Conservation (phyloP, 495 filamentous ascomycete species). For the Xylaria castorea region DNA sequence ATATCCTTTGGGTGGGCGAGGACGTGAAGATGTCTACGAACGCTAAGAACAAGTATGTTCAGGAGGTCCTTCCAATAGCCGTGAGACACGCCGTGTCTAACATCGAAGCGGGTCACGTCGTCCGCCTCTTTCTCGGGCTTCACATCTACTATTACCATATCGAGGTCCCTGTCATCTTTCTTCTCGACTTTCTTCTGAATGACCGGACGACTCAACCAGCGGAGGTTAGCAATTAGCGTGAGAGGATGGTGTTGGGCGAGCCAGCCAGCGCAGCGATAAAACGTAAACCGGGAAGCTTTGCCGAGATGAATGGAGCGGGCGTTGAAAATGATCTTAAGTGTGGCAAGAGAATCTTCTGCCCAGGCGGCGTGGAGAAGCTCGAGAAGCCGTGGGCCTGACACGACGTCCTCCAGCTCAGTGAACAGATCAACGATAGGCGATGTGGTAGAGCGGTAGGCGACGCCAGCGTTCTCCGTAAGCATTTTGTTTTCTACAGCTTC, state of each 20-base stretch:
- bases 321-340: conserved; percentile 59
- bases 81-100: conserved; percentile 51
- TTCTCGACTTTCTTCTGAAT: conserved; percentile 49
- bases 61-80: conserved; percentile 60
- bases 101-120: conserved; percentile 39
- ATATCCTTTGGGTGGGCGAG: conserved; percentile 12
- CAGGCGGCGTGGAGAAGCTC: conserved; percentile 49
- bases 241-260: conserved; percentile 50
- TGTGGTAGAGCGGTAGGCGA: conserved; percentile 49
- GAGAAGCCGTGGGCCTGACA: conserved; percentile 38
- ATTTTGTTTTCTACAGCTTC: conserved; percentile 46
- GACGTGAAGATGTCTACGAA: conserved; percentile 42
- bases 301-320: conserved; percentile 58
- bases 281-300: conserved; percentile 44
- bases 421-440: conserved; percentile 52
- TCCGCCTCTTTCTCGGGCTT: conserved; percentile 37
- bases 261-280: conserved; percentile 58
- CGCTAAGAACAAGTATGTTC: conserved; percentile 53
- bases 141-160: conserved; percentile 31
- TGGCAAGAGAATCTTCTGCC: conserved; percentile 46
- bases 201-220: conserved; percentile 53
- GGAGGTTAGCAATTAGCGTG: conserved; percentile 51
- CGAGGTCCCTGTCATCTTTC: conserved; percentile 35
- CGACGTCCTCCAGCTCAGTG: conserved; percentile 47
- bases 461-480: conserved; percentile 50